phyloP scores from a whole-genome alignment of 768 basidiomycete genomes.

The Zangia roseola region DNA sequence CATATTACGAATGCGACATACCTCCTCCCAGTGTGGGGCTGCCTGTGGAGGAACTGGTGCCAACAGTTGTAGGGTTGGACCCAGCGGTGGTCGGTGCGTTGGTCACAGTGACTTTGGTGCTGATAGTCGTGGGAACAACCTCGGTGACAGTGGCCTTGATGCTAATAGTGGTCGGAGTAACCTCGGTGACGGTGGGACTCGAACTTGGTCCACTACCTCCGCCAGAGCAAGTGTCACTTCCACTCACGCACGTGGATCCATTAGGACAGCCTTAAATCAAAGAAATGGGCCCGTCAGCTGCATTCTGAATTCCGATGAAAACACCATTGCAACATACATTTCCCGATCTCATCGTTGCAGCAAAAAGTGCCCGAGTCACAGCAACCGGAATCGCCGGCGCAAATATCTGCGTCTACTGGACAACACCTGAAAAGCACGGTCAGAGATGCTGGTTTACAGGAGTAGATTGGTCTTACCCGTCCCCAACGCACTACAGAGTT shows the following conservation, averaged over 20 bases:
- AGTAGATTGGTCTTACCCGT: constrained; percentile 1
- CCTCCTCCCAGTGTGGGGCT: neutral
- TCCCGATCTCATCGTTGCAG: constrained; percentile 21
- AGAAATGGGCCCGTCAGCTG: neutral
- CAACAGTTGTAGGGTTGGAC: neutral
- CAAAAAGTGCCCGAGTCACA: constrained; percentile 14
- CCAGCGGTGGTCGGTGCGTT: neutral
- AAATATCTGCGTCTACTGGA: constrained; percentile 10
- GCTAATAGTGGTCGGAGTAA: neutral
- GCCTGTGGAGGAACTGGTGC: neutral
- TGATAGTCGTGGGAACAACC: neutral
- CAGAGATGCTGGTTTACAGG: neutral
- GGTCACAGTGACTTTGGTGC: too few relatives aligned
- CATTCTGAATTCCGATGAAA: too few relatives aligned
- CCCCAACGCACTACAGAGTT: constrained; percentile 10
- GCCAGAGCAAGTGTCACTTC: constrained; percentile 7
- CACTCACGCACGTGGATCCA: constrained; percentile 8
- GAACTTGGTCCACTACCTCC: neutral
- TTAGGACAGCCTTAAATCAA: constrained; percentile 16
- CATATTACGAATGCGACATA: neutral
- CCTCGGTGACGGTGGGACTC: neutral
- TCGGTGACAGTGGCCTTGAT: neutral
- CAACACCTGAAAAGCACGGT: constrained; percentile 13
- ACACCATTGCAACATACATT: constrained; percentile 15
- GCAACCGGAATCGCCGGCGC: neutral